Conservation (phyloP, 108 stramenopile species). For the Nitzschia sp. region DNA sequence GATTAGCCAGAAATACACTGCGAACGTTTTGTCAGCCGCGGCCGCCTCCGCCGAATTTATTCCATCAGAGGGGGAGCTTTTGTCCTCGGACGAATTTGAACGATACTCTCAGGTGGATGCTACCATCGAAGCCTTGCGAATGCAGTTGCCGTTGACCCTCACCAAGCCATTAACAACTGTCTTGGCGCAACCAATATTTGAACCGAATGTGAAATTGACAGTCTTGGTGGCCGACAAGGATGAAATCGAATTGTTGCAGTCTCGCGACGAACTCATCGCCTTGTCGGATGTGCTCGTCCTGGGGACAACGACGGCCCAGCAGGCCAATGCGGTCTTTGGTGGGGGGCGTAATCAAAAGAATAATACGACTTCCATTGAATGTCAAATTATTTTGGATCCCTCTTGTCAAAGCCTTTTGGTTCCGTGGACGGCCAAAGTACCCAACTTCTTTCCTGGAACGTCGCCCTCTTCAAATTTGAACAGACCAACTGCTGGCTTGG, state of each 20-base stretch:
- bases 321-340: conserved; percentile 12
- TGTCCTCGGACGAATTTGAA: conserved; percentile 9
- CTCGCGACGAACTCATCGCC: conserved; percentile 26
- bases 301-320: conserved; percentile 21
- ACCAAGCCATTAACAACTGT: conserved; percentile 20
- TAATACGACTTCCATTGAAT: neutral
- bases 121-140: conserved; percentile 15
- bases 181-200: conserved; percentile 8
- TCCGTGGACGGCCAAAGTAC: conserved; percentile 28
- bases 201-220: neutral
- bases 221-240: conserved; percentile 1
- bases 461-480: neutral
- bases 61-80: neutral
- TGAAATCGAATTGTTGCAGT: conserved; percentile 7
- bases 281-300: conserved; percentile 35
- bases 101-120: conserved; percentile 20
- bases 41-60: no score
- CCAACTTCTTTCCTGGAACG: neutral
- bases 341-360: neutral
- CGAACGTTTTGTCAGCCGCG: no score
- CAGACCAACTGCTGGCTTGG: neutral
- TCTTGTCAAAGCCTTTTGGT: conserved; percentile 13
- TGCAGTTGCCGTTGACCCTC: conserved; percentile 25
- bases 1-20: no score
- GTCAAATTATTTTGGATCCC: conserved; percentile 18